These are phyloP conservation scores for Moesziomyces antarcticus DNA, from an alignment of 1,284 basidiomycete species.

Conservation along the genomic window DNA sequence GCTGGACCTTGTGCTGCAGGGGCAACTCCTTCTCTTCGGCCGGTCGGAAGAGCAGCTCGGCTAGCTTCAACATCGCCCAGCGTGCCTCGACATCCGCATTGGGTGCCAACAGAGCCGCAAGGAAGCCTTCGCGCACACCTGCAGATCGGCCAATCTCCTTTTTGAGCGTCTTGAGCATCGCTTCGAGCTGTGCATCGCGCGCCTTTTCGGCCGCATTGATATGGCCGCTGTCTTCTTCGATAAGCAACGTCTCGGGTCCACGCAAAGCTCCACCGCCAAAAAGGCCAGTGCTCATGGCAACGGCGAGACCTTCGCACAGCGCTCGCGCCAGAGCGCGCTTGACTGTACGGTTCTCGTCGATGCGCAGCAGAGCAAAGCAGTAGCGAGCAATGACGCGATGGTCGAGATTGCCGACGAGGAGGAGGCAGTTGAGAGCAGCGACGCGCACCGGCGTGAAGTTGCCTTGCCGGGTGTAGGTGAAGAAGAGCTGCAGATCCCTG, in stretches of 20 bases:
- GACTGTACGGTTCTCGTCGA: conserved; percentile 84
- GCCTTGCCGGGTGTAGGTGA: conserved; percentile 84
- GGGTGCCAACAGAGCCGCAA: conserved; percentile 55
- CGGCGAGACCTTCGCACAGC: conserved; percentile 85
- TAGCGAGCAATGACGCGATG: conserved; percentile 80
- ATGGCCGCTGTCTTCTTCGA: conserved; percentile 52
- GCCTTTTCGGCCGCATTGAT: conserved; percentile 54
- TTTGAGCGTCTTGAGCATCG: conserved; percentile 59
- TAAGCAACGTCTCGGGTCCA: conserved; percentile 47
- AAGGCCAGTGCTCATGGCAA: conserved; percentile 88
- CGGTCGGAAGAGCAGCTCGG: conserved; percentile 86
- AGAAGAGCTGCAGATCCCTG: conserved; percentile 82
- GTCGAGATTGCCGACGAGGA: conserved; percentile 79
- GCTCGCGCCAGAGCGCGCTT: conserved; percentile 86
- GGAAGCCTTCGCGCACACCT: conserved; percentile 64
- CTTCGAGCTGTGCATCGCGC: conserved; percentile 73
- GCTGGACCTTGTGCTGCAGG: conserved; percentile 55
- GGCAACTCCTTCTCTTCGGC: conserved; percentile 61
- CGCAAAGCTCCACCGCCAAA: conserved; percentile 71
- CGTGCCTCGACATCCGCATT: conserved; percentile 85
- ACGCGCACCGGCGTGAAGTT: conserved; percentile 85
- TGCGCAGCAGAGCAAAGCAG: conserved; percentile 86
- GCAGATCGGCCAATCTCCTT: conserved; percentile 65
- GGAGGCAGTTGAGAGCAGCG: conserved; percentile 90
- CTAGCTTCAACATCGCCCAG: conserved; percentile 89